Evolutionary conservation across 2,329 filamentous ascomycete species (phyloP), one percentile per base, ranked within the genome.

Genomic region (Rasamsonia emersonii): DNA sequence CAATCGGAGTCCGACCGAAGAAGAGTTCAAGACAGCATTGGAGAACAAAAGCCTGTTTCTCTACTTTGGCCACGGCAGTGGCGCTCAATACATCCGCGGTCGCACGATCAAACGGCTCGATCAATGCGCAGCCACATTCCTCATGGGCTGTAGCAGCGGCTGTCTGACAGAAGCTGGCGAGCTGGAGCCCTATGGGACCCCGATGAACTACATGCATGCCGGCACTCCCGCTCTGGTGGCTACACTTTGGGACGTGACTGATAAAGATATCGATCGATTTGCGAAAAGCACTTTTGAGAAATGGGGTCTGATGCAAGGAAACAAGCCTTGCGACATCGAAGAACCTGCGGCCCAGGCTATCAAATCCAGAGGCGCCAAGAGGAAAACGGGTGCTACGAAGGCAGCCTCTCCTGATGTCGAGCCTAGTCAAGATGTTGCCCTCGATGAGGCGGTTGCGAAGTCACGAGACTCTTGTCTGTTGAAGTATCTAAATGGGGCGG

Each of bases 171-270:
- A 91, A 47, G 78, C 79, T 8, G 89, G 89, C 30, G 81, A 86
- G 41, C 94, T 93, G 49, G 88, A 96, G 56, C 79, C 82, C n/a
- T 81, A 83, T 46, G 89, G 91, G 1, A 86, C 89, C 35, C 83
- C 91, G 15, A 78, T 88, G 63, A 86, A 88, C 47, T 96, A 96
- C 61, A 78, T 98, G 61, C 78, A 89, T 45, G 88, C 86, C 0
- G 89, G 86, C 1, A 77, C 74, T 45, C 86, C 86, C 3, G 86
- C 89, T 0, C 76, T 96, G 7, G 78, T 96, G 2, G 91, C 86
- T 27, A 95, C 88, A 10, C 68, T 98, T 21, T 98, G 91, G 91
- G 91, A 98, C 58, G 91, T 98, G 30, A 98, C 91, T 7, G 91
- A 98, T 56, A 84, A 84, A 49, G 91, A 98, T 56, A 94, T 95